Evolutionary conservation across 805 yeast species (phyloP).

Genomic region (Yamadazyma phyllophila): DNA sequence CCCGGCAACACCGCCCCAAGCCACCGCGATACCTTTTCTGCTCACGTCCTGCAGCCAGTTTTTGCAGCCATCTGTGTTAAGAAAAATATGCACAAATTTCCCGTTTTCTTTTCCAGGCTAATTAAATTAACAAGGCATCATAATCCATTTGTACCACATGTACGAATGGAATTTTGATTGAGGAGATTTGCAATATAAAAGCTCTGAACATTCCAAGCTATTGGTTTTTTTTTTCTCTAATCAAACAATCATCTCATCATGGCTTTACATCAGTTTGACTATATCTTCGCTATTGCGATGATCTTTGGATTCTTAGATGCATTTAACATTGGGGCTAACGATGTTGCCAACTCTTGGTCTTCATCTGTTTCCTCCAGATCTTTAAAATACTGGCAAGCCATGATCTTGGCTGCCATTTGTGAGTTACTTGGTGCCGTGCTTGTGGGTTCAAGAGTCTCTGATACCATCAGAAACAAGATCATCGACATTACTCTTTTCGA

Average conservation of each 20-base stretch:
- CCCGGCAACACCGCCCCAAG: background rate
- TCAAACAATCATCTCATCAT: slow-evolving; percentile 14
- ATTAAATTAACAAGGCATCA: slow-evolving; percentile 6
- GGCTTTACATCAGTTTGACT: slow-evolving; percentile 58
- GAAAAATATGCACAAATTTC: background rate
- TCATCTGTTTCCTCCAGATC: slow-evolving; percentile 73
- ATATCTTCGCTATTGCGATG: slow-evolving; percentile 66
- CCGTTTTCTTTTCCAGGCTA: background rate
- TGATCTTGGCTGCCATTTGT: slow-evolving; percentile 66
- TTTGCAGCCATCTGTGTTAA: slow-evolving; percentile 7
- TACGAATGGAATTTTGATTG: background rate
- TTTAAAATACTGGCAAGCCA: slow-evolving; percentile 71
- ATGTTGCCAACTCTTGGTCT: slow-evolving; percentile 78
- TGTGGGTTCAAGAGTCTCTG: slow-evolving; percentile 72
- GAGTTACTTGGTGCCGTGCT: slow-evolving; percentile 75
- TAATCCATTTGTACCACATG: slow-evolving; percentile 2
- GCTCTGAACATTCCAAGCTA: background rate
- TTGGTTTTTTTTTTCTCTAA: background rate
- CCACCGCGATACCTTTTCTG: background rate
- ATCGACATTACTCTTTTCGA: slow-evolving; percentile 50
- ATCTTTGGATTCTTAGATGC: slow-evolving; percentile 76
- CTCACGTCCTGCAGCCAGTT: background rate
- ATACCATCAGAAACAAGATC: slow-evolving; percentile 66
- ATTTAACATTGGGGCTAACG: slow-evolving; percentile 79
- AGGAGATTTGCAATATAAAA: slow-evolving; percentile 3